Evolutionary conservation across 805 yeast genomes (phyloP).

Genomic region (Yarrowia sp.): DNA sequence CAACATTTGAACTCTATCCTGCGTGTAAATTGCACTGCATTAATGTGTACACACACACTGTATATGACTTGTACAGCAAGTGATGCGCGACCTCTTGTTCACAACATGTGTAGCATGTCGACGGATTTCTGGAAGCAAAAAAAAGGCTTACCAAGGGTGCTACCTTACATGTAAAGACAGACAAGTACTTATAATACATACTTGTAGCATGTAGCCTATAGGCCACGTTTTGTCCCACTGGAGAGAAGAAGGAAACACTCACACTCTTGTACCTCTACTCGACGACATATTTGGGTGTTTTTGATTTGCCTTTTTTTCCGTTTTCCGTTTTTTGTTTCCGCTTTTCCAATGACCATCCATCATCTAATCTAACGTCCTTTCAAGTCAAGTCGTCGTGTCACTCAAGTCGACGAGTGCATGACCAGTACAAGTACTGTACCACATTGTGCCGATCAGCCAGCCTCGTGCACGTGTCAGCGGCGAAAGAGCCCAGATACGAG

Average conservation of each 20-base stretch:
- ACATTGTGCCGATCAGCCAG: too few species aligned
- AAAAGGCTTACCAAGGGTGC: too few species aligned
- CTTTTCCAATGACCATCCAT: background rate
- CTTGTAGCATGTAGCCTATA: too few species aligned
- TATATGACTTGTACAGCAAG: constrained; percentile 34
- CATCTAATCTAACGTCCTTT: constrained; percentile 15
- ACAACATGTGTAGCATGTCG: constrained; percentile 12
- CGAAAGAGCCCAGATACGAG: too few species aligned
- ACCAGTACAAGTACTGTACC: too few species aligned
- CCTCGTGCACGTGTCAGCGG: too few species aligned
- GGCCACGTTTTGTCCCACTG: too few species aligned
- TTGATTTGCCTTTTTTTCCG: background rate
- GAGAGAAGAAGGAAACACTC: too few species aligned
- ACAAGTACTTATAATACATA: too few species aligned
- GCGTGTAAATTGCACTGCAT: constrained; percentile 33
- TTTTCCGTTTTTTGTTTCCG: background rate
- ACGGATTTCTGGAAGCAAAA: constrained; percentile 9
- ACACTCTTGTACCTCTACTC: too few species aligned
- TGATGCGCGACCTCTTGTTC: constrained; percentile 25
- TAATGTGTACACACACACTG: constrained; percentile 2
- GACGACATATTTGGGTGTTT: constrained; percentile 17
- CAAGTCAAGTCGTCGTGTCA: background rate
- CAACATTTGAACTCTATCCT: constrained; percentile 12
- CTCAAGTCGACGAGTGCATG: too few species aligned
- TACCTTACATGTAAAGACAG: too few species aligned